Conservation (phyloP, 176 grass and related monocot species). For the Carex kokanica region DNA sequence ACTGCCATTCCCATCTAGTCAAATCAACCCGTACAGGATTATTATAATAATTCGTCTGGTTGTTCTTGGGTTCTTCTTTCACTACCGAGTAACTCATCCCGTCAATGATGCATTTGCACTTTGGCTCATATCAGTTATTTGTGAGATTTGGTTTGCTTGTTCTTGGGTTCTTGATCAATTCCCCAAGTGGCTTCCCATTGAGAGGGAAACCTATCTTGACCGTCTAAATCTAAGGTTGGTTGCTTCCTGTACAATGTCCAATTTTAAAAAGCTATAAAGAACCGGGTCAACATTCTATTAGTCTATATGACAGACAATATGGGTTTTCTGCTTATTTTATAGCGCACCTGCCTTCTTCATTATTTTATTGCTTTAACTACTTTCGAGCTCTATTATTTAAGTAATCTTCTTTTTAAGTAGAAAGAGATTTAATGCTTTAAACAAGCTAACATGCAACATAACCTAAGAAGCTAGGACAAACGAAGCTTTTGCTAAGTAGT, state of each 20-base stretch:
- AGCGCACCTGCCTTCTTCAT: too few relatives aligned
- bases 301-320: too few relatives aligned
- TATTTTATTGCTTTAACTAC: too few relatives aligned
- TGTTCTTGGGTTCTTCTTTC: constrained; percentile 91
- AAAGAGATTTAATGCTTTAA: too few relatives aligned
- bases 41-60: constrained; percentile 89
- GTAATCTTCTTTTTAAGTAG: too few relatives aligned
- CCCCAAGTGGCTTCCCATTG: constrained; percentile 90
- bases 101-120: constrained; percentile 77
- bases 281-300: too few relatives aligned
- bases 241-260: constrained; percentile 1
- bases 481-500: too few relatives aligned
- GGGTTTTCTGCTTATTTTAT: too few relatives aligned
- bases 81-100: constrained; percentile 80
- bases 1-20: constrained; percentile 72
- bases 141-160: constrained; percentile 93
- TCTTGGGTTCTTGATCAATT: constrained; percentile 99
- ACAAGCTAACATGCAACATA: too few relatives aligned
- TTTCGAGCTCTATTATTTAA: too few relatives aligned
- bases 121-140: constrained; percentile 93
- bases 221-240: constrained; percentile 78
- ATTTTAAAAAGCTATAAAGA: too few relatives aligned
- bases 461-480: too few relatives aligned
- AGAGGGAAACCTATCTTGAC: constrained; percentile 93
- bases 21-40: constrained; percentile 88